Evolutionary conservation across 108 stramenopile species (phyloP).

Genomic region (Mediolabrus comicus): DNA sequence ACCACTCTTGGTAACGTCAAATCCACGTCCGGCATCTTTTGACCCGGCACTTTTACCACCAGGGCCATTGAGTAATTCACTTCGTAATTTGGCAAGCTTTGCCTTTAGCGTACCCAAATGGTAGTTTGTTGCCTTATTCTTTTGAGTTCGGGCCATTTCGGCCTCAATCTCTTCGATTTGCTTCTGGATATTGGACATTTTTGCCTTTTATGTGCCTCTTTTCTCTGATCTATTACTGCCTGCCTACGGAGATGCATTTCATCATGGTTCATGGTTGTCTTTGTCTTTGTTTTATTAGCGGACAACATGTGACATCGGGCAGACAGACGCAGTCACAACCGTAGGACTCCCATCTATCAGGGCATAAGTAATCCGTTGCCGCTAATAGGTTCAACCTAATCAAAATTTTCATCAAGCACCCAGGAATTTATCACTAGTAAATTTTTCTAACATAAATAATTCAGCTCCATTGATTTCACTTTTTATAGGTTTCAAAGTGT

Average conservation of each 20-base stretch:
- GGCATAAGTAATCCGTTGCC: no score
- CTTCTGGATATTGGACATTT: slow-evolving; percentile 2
- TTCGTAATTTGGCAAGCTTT: slow-evolving; percentile 90
- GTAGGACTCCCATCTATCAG: no score
- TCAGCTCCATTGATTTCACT: not conserved
- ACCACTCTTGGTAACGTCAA: slow-evolving; percentile 96
- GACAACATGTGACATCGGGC: no score
- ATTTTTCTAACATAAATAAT: not conserved
- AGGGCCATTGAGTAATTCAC: slow-evolving; percentile 76
- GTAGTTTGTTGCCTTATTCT: slow-evolving; percentile 88
- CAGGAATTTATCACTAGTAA: not conserved
- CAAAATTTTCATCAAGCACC: not conserved
- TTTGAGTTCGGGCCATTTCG: slow-evolving; percentile 96
- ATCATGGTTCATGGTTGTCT: not conserved
- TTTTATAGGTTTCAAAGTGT: not conserved
- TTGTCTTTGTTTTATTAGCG: not conserved
- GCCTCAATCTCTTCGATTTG: slow-evolving; percentile 81
- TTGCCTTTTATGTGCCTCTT: not conserved
- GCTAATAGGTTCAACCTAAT: not conserved
- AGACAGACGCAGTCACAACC: no score
- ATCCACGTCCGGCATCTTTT: slow-evolving; percentile 94
- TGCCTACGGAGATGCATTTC: not conserved
- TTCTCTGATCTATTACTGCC: not conserved
- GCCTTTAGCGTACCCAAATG: slow-evolving; percentile 97
- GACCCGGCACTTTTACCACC: slow-evolving; percentile 86